Percentiles rank a stretch among this genome's conserved stretches.
Evolutionary conservation across 1,284 basidiomycete genomes (phyloP).

Genomic region (Athelia sp.): DNA sequence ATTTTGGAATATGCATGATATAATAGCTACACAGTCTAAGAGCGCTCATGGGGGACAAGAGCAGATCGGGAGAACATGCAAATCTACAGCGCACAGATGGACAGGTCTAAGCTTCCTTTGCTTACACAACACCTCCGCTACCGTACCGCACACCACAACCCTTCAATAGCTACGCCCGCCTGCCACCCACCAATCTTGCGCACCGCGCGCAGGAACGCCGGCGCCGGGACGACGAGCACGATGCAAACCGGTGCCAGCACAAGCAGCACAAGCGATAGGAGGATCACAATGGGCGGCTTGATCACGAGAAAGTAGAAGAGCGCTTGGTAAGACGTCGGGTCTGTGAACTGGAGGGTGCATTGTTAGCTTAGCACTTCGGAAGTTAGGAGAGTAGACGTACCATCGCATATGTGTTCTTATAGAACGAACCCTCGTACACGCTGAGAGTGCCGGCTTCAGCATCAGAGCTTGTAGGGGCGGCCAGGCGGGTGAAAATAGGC

Average conservation of each 20-base stretch:
- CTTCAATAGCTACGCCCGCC: conserved; percentile 74
- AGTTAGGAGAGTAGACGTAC: conserved; percentile 30
- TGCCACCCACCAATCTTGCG: conserved; percentile 72
- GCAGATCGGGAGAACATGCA: too few relatives aligned
- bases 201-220: conserved; percentile 57
- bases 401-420: conserved; percentile 76
- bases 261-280: conserved; percentile 51
- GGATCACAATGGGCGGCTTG: conserved; percentile 73
- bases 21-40: too few relatives aligned
- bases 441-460: conserved; percentile 23
- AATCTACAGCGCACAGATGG: too few relatives aligned
- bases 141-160: conserved; percentile 49
- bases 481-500: conserved; percentile 64
- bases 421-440: conserved; percentile 60
- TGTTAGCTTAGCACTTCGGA: too few relatives aligned
- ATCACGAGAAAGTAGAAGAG: conserved; percentile 82
- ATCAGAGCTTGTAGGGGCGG: conserved; percentile 41
- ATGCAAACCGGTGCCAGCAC: conserved; percentile 54
- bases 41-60: too few relatives aligned
- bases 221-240: conserved; percentile 57
- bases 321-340: conserved; percentile 73
- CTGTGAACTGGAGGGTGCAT: conserved; percentile 65
- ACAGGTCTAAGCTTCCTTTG: too few relatives aligned
- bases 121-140: too few relatives aligned
- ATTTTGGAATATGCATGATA: too few relatives aligned